Conservation (phyloP, 2,329 filamentous ascomycete genomes). For the Sporothrix globosa region DNA sequence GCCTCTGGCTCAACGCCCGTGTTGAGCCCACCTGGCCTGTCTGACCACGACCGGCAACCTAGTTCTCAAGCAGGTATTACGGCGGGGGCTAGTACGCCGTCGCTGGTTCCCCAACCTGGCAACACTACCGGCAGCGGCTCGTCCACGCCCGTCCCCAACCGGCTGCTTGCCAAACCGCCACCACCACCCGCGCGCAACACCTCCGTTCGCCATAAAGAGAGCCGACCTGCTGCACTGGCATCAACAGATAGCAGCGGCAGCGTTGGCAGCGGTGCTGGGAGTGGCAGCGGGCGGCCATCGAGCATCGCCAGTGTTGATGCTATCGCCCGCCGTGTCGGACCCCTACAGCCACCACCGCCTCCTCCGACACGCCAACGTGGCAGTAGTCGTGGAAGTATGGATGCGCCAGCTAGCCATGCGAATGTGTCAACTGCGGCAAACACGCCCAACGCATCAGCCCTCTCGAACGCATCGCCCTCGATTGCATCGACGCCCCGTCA, state of each 20-base stretch:
- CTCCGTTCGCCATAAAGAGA: conserved; percentile 39
- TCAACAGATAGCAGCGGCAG: conserved; percentile 29
- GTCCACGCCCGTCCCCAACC: conserved; percentile 8
- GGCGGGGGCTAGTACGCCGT: not conserved
- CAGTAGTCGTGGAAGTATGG: conserved; percentile 51
- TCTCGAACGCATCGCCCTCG: not conserved
- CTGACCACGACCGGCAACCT: conserved; percentile 30
- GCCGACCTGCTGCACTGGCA: conserved; percentile 39
- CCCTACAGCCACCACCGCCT: conserved; percentile 49
- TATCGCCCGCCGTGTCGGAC: conserved; percentile 39
- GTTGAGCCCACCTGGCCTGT: conserved; percentile 23
- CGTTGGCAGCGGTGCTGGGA: conserved; percentile 32
- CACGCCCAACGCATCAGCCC: not conserved
- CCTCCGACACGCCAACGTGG: conserved; percentile 54
- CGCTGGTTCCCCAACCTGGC: conserved; percentile 34
- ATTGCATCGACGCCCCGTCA: conserved; percentile 38
- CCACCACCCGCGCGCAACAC: conserved; percentile 44
- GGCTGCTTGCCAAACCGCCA: conserved; percentile 41
- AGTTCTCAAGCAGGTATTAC: not conserved
- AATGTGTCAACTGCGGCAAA: not conserved
- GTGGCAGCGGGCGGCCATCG: conserved; percentile 47
- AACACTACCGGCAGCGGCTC: conserved; percentile 27
- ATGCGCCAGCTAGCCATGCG: conserved; percentile 37
- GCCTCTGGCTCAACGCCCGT: not conserved
- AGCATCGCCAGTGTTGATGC: conserved; percentile 51